A percentile compares a stretch with the other conserved stretches of the same genome.
These are phyloP conservation scores for Fagopyrum tataricum DNA, from an alignment of 148 eudicot species.

Conservation along the genomic window DNA sequence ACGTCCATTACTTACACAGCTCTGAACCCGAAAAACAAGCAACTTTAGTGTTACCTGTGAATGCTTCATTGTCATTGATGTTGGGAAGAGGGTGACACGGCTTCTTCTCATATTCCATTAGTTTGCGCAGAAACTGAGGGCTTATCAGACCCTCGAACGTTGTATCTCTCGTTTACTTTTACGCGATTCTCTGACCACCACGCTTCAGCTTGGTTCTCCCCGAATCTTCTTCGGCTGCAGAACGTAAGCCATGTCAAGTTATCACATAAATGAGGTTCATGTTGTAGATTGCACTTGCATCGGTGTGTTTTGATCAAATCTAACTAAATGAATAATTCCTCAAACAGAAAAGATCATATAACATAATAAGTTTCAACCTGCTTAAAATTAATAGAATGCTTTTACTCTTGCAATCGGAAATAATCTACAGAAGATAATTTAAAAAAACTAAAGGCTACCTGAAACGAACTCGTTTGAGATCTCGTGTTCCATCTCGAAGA, in stretches of 20 bases:
- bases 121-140: constrained; percentile 62
- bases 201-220: constrained; percentile 94
- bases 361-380: background rate
- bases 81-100: constrained; percentile 37
- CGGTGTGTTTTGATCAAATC: no score
- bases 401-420: background rate
- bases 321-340: no score
- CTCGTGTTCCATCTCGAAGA: constrained; percentile 86
- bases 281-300: background rate
- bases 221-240: constrained; percentile 85
- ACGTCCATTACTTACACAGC: no score
- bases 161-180: constrained; percentile 77
- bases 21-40: background rate
- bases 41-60: background rate
- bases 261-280: background rate
- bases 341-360: background rate
- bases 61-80: background rate
- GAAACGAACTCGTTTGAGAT: constrained; percentile 98
- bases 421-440: background rate
- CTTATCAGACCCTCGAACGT: constrained; percentile 75
- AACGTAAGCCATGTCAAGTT: background rate
- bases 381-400: background rate
- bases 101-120: constrained; percentile 62
- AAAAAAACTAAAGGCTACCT: constrained; percentile 36
- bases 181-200: constrained; percentile 99